Conservation (phyloP, 176 grass and related monocot species). For the Phragmites australis region DNA sequence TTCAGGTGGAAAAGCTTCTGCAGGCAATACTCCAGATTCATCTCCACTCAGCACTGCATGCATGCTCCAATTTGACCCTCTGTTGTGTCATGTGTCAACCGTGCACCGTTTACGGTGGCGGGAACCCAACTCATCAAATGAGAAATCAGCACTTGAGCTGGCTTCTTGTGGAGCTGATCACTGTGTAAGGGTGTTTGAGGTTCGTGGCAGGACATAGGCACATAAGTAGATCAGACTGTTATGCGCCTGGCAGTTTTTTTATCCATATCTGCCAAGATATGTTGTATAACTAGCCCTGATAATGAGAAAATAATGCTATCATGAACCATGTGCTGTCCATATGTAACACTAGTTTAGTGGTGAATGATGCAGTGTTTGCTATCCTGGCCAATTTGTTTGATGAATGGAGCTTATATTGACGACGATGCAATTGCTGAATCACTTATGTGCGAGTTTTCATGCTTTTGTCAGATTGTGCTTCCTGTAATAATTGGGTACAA, state of each 20-base stretch:
- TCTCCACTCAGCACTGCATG: conserved; percentile 44
- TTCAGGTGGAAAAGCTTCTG: conserved; percentile 37
- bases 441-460: neutral
- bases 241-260: conserved; percentile 18
- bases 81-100: conserved; percentile 76
- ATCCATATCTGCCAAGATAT: neutral
- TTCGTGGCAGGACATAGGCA: conserved; percentile 26
- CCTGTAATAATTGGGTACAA: neutral
- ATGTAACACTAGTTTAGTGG: conserved; percentile 7
- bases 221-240: neutral
- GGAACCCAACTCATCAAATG: conserved; percentile 30
- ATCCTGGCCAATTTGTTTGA: neutral
- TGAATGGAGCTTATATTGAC: neutral
- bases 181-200: conserved; percentile 75
- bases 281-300: conserved; percentile 36
- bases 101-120: conserved; percentile 74
- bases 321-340: neutral
- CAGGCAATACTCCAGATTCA: neutral
- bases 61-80: conserved; percentile 60
- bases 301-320: conserved; percentile 3
- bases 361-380: neutral
- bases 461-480: neutral
- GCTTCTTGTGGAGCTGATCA: conserved; percentile 96
- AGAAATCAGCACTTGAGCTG: conserved; percentile 47
- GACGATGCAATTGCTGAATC: neutral